Base-by-base conservation (phyloP, 1,284 basidiomycete species). In the Cutaneotrichosporon sp. region DNA sequence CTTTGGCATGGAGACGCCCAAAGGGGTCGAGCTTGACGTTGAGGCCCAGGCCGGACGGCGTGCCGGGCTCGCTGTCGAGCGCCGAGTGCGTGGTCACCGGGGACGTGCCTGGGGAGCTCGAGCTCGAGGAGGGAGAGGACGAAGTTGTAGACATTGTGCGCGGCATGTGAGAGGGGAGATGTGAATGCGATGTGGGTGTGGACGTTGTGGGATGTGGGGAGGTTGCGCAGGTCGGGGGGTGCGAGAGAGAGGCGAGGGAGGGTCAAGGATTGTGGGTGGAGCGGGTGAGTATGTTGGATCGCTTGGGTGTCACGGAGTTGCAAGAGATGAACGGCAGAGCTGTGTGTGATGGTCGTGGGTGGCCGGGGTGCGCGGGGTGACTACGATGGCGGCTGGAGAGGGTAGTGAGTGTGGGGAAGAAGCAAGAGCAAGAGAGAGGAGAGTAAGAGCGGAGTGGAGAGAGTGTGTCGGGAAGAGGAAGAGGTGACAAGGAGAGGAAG, bases 61-160 rank as follows among this genome's bases (percentile, higher is more conserved):
- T 53, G 5, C 33, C 34, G 13, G 51, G 51, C 16, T 53, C 51
- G 33, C 51, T 53, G 33, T 53, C 51, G 34, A 53, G 51, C 20
- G 34, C 14, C 9, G 51, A 36, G 34, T 53, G 51, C 1, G 51
- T 38, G 5, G 51, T 53, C 20, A 53, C 51, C 7, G 51, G 51
- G 13, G 51, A 53, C 20, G 33, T 53, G 9, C 51, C 51, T 8
- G 51, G 33, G 3, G 51, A 53, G 34, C 51, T 53, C 8, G 34
- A 25, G 51, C 51, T 36, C 22, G 51, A 53, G 22, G 51, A 33
- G 3, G 33, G 22, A 11, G 51, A 53, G 13, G 51, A 53, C 3
- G 51, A 53, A 22, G 47, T 11, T n/a, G 45, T 46, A 11, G 45
- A 46, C 45, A 46, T 46, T 9, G 36, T 38, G 36, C 14, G 36